Base-by-base conservation (phyloP, 176 grass and related monocot species). In the Cocos nucifera region DNA sequence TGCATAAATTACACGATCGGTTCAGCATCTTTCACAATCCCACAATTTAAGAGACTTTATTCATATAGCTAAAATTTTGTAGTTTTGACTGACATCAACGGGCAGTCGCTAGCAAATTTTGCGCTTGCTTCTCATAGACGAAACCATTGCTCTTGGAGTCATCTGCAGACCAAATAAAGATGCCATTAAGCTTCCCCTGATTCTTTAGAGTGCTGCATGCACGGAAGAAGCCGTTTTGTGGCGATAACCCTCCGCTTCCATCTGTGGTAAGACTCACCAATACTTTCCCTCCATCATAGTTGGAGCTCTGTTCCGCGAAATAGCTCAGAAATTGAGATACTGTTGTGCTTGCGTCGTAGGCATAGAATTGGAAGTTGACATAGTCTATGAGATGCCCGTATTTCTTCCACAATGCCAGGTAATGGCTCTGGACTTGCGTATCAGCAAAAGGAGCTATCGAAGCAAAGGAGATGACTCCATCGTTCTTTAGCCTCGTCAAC, bases 341-440 rank as follows among this genome's bases (percentile, higher is more conserved):
- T 26, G 64, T 67, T 16, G 51, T 67, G 51, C 17, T 35, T 25
- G 17, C 25, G n/a, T 25, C 50, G 51, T 55, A 67, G 2, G 64
- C 64, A 26, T 67, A 67, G 64, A 54, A 67, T 51, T 67, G 64
- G 64, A 67, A 67, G 51, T 67, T 67, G 25, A 67, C 64, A 51
- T 67, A 67, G 51, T 67, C 64, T 24, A 67, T 55, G 2, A 67
- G 3, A 16, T 55, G 52, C 4, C 51, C 65, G 19, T 67, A 35
- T 52, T 55, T 54, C 17, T 3, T 67, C 65, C 65, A 67, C 65
- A 67, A 18, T 1, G 26, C 51, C 51, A 55, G 0, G 65, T 67
- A 67, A 32, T 55, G 52, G 10, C 9, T 19, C 25, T 56, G 65
- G 26, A 67, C 65, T 4, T 54, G 8, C 0, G 12, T n/a, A 4